phyloP scores from a whole-genome alignment of 1,284 basidiomycete genomes.

The Trichosporon ovoides region DNA sequence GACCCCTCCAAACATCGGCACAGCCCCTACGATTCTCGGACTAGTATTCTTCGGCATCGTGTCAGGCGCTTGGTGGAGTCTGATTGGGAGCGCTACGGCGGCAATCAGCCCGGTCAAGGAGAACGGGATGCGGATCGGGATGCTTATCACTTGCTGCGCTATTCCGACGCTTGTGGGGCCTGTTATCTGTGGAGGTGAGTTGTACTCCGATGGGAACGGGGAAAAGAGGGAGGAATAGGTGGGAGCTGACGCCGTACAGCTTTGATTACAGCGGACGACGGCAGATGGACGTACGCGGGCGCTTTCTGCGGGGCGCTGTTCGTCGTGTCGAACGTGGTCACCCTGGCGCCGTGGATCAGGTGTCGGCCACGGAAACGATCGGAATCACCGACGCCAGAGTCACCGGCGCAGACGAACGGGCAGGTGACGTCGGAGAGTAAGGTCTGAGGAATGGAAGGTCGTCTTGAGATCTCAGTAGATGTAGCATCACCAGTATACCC shows the following conservation, averaged over 20 bases:
- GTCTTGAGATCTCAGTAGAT: no score
- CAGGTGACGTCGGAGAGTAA: no score
- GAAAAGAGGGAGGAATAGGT: no score
- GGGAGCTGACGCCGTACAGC: slow-evolving; percentile 12
- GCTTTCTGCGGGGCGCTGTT: slow-evolving; percentile 32
- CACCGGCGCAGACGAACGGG: no score
- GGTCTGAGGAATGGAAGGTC: no score
- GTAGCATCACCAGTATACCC: no score
- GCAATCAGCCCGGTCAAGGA: slow-evolving; percentile 40
- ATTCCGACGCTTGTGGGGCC: slow-evolving; percentile 40
- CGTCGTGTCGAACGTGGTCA: slow-evolving; percentile 16
- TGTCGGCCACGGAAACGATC: no score
- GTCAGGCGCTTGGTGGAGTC: slow-evolving; percentile 37
- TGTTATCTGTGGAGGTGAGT: slow-evolving; percentile 35
- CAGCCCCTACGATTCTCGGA: slow-evolving; percentile 33
- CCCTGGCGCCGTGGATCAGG: not conserved
- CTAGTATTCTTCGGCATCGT: slow-evolving; percentile 34
- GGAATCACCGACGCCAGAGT: no score
- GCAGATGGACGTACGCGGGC: slow-evolving; percentile 31
- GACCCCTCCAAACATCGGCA: slow-evolving; percentile 10
- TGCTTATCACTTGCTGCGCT: slow-evolving; percentile 37
- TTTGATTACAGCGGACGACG: slow-evolving; percentile 21
- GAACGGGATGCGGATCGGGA: slow-evolving; percentile 43
- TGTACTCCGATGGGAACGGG: no score
- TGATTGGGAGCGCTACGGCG: slow-evolving; percentile 37